A percentile compares a stretch with the other conserved stretches of the same genome.
phyloP scores from a whole-genome alignment of 441 rosid genomes.

The Euphorbia schlechtendalii region DNA sequence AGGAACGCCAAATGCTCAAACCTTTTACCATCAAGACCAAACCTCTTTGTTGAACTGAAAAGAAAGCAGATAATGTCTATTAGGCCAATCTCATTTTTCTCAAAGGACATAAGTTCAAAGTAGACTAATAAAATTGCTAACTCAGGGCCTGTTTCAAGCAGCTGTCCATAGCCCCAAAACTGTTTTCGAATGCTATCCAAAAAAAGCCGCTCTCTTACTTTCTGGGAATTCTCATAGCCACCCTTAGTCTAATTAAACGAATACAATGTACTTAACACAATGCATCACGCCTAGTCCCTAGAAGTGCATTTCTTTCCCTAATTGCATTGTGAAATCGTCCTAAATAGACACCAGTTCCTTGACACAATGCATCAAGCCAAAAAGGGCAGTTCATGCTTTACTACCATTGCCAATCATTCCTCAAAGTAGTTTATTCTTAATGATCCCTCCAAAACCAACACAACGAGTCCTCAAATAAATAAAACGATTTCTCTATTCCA shows the following conservation, averaged over 20 bases:
- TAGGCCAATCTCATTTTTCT: neutral
- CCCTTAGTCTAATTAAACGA: too few relatives aligned
- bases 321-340: too few relatives aligned
- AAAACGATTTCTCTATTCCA: neutral
- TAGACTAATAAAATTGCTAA: neutral
- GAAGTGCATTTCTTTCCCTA: too few relatives aligned
- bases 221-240: too few relatives aligned
- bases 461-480: too few relatives aligned
- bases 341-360: neutral
- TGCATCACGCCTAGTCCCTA: too few relatives aligned
- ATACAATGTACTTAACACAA: too few relatives aligned
- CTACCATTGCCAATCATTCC: neutral
- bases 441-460: neutral
- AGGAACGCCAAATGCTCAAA: conserved; percentile 86
- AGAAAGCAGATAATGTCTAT: neutral
- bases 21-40: conserved; percentile 75
- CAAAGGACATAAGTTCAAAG: neutral
- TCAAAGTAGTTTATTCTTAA: neutral
- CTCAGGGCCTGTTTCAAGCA: too few relatives aligned
- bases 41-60: conserved; percentile 78
- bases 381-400: neutral
- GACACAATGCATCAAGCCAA: neutral
- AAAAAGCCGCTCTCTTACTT: too few relatives aligned
- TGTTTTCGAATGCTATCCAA: too few relatives aligned
- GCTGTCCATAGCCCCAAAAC: too few relatives aligned